A percentile compares a stretch with the other conserved stretches of the same genome.
phyloP scores from a whole-genome alignment of 495 filamentous ascomycete genomes.

The Margaritispora aquatica region DNA sequence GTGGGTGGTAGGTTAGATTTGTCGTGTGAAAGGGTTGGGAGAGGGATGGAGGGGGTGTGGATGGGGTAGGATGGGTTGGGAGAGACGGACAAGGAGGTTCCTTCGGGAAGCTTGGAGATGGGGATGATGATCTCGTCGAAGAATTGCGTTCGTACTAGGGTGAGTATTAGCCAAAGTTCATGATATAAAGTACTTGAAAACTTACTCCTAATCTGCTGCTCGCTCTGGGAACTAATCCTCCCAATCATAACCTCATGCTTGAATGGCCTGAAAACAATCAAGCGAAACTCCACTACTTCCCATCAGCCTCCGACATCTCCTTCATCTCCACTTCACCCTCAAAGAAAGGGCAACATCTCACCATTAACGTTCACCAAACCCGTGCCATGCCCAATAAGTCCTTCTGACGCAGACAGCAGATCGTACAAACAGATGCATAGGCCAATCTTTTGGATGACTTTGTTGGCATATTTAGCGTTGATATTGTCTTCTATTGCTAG shows the following conservation, averaged over 20 bases:
- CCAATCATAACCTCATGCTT: constrained; percentile 84
- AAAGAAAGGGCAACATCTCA: constrained; percentile 25
- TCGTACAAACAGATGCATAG: constrained; percentile 91
- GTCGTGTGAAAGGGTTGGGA: neutral
- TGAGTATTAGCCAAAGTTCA: neutral
- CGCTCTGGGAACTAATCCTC: constrained; percentile 64
- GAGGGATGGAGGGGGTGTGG: neutral
- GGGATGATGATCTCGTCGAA: constrained; percentile 87
- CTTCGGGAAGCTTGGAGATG: constrained; percentile 58
- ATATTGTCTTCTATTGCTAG: constrained; percentile 88
- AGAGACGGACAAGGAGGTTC: constrained; percentile 63
- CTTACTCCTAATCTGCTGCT: constrained; percentile 70
- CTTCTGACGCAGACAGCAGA: constrained; percentile 78
- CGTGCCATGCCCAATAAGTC: constrained; percentile 82
- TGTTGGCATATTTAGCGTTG: constrained; percentile 93
- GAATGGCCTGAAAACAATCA: constrained; percentile 93
- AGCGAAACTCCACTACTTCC: constrained; percentile 74
- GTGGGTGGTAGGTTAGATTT: constrained; percentile 10
- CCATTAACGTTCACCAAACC: constrained; percentile 90
- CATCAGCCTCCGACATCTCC: neutral
- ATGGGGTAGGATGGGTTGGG: neutral
- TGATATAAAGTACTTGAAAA: neutral
- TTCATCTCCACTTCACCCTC: neutral
- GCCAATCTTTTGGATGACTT: constrained; percentile 73
- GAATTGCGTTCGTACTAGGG: constrained; percentile 72